A percentile compares a stretch with the other conserved stretches of the same genome.
These are phyloP conservation scores for Obelidium mucronatum DNA, from an alignment of 192 early-diverging fungal genomes.

Conservation along the genomic window DNA sequence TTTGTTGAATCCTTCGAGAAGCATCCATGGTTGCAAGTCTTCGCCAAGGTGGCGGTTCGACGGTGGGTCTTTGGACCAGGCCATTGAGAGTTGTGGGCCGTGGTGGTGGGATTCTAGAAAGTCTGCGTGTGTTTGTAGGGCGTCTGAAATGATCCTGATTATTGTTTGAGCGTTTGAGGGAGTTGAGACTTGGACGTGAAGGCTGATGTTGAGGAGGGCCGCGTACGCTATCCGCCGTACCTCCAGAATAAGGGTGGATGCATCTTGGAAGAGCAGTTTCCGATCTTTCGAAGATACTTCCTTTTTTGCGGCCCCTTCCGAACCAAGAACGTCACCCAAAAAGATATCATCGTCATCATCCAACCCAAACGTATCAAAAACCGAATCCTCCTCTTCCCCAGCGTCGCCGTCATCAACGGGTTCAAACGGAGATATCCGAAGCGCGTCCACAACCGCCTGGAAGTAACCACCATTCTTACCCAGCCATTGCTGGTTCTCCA, in stretches of 20 bases:
- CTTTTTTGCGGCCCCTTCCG: background rate
- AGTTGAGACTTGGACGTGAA: background rate
- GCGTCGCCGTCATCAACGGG: background rate
- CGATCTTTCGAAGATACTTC: too few species aligned
- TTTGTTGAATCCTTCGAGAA: constrained; percentile 14
- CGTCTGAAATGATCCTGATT: constrained; percentile 1
- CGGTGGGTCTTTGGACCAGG: background rate
- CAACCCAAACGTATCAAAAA: background rate
- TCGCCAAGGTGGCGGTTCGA: constrained; percentile 1
- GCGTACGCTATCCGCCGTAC: constrained; percentile 7
- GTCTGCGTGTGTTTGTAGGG: background rate
- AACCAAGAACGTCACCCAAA: background rate
- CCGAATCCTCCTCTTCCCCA: background rate
- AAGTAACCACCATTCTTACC: constrained; percentile 14
- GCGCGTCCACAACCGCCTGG: background rate
- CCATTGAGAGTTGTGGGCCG: background rate
- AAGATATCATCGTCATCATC: background rate
- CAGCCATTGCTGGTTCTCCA: constrained; percentile 17
- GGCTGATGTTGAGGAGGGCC: constrained; percentile 2
- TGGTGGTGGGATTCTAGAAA: constrained; percentile 7
- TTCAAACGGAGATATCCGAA: constrained; percentile 23
- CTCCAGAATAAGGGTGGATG: constrained; percentile 6
- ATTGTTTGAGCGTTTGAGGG: background rate
- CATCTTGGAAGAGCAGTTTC: constrained; percentile 11
- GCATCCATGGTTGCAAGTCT: background rate